A percentile compares a stretch with the other conserved stretches of the same genome.
Conservation (phyloP, 2,329 filamentous ascomycete species). For the Hypoxylon sp. region DNA sequence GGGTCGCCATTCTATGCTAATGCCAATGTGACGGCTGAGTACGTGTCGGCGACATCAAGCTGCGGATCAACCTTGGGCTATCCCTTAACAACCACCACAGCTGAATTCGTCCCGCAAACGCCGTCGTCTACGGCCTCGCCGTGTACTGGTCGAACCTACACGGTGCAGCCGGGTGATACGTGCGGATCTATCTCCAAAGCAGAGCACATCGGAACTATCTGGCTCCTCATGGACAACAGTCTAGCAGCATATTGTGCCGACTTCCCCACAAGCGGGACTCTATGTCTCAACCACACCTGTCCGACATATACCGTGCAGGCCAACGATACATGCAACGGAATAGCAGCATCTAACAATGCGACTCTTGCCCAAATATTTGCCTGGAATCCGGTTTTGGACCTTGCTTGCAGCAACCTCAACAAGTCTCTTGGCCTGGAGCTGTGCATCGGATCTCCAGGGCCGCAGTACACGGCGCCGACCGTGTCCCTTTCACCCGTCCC, state of each 20-base stretch:
- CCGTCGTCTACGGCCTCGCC: neutral
- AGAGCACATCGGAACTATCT: conserved; percentile 33
- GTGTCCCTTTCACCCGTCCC: neutral
- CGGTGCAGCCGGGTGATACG: conserved; percentile 20
- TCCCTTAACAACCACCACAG: too few relatives aligned
- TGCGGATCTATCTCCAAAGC: conserved; percentile 32
- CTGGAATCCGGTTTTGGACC: conserved; percentile 47
- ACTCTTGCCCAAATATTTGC: conserved; percentile 38
- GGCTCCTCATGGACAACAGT: conserved; percentile 40
- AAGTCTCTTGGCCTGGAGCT: conserved; percentile 5
- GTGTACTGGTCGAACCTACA: conserved; percentile 18
- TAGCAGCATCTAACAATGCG: conserved; percentile 43
- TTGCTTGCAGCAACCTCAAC: conserved; percentile 2
- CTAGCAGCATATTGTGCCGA: conserved; percentile 23
- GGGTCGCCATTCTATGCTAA: too few relatives aligned
- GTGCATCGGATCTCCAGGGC: conserved; percentile 5
- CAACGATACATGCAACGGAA: conserved; percentile 45
- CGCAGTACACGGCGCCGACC: conserved; percentile 1
- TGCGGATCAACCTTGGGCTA: too few relatives aligned
- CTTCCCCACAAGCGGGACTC: conserved; percentile 21
- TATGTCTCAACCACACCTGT: conserved; percentile 38
- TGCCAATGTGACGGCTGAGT: too few relatives aligned
- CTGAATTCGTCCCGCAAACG: too few relatives aligned
- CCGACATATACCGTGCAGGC: conserved; percentile 39
- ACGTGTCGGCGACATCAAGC: too few relatives aligned